Conservation (phyloP, 1,284 basidiomycete species). For the Fomitopsis pinicola region DNA sequence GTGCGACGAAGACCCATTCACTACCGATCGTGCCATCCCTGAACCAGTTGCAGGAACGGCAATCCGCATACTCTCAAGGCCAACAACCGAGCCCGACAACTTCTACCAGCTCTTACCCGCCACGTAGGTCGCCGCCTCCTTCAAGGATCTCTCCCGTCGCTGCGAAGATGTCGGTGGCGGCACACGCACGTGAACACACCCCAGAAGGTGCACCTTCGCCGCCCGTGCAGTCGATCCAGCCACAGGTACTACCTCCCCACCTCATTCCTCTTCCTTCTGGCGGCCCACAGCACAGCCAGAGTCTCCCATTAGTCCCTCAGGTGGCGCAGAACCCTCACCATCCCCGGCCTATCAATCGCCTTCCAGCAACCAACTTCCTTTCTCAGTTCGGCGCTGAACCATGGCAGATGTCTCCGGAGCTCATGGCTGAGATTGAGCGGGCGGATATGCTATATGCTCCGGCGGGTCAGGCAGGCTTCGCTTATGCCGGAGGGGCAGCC, state of each 20-base stretch:
- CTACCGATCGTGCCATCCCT: slow-evolving; percentile 57
- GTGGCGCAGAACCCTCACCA: slow-evolving; percentile 39
- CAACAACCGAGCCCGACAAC: slow-evolving; percentile 55
- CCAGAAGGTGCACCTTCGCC: slow-evolving; percentile 30
- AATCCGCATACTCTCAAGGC: slow-evolving; percentile 26
- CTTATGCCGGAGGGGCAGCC: slow-evolving; percentile 47
- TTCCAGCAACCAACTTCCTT: slow-evolving; percentile 48
- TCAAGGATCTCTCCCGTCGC: slow-evolving; percentile 33
- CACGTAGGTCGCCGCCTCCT: slow-evolving; percentile 38
- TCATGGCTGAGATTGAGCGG: slow-evolving; percentile 65
- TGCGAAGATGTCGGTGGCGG: slow-evolving; percentile 38
- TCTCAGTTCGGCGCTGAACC: slow-evolving; percentile 48
- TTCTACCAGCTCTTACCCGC: slow-evolving; percentile 40
- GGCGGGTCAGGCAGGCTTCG: slow-evolving; percentile 43
- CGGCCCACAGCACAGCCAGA: slow-evolving; percentile 28
- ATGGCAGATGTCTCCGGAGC: slow-evolving; percentile 64
- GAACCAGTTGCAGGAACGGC: slow-evolving; percentile 38
- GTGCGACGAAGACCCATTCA: slow-evolving; percentile 55
- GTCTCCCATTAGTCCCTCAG: slow-evolving; percentile 26
- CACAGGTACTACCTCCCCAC: background rate
- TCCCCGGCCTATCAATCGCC: slow-evolving; percentile 54
- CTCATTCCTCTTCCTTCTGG: slow-evolving; percentile 13
- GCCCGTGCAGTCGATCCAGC: slow-evolving; percentile 21
- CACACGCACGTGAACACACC: slow-evolving; percentile 26
- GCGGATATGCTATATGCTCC: slow-evolving; percentile 41